These are phyloP conservation scores for Nemania bipapillata DNA, from an alignment of 2,329 filamentous ascomycete species.

Conservation along the genomic window DNA sequence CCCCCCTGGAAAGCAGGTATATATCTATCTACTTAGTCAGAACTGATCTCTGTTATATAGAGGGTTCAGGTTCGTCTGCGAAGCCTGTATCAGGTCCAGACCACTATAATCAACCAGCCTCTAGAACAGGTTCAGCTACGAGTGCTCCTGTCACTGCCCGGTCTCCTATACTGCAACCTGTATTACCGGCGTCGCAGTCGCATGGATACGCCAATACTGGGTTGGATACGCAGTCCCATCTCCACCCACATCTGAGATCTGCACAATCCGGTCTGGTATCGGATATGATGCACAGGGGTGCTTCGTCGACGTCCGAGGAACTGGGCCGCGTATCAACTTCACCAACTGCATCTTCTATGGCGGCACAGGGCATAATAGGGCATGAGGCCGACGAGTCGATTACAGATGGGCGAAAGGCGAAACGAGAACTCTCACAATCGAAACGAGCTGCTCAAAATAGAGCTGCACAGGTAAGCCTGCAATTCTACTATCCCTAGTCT, in stretches of 20 bases:
- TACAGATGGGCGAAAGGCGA: constrained; percentile 76
- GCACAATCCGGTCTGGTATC: constrained; percentile 40
- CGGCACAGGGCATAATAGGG: constrained; percentile 49
- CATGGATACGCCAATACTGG: constrained; percentile 46
- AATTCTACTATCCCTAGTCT: constrained; percentile 20
- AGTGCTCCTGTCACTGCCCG: constrained; percentile 34
- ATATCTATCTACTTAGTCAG: constrained; percentile 16
- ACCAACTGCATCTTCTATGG: constrained; percentile 46
- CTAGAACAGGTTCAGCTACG: constrained; percentile 38
- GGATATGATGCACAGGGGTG: constrained; percentile 51
- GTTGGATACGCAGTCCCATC: constrained; percentile 44
- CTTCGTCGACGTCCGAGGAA: constrained; percentile 48
- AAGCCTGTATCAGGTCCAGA: constrained; percentile 42
- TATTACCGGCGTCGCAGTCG: constrained; percentile 41
- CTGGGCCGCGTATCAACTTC: constrained; percentile 47
- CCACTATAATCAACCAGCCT: constrained; percentile 38
- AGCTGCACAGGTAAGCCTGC: constrained; percentile 83
- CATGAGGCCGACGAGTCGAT: constrained; percentile 52
- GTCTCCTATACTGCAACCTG: constrained; percentile 40
- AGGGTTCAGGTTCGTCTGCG: constrained; percentile 42
- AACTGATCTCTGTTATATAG: constrained; percentile 37
- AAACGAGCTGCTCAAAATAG: constrained; percentile 97
- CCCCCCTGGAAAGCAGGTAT: not conserved
- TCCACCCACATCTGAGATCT: constrained; percentile 48
- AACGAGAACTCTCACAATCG: constrained; percentile 91